Evolutionary conservation across 164 flowering plant genomes (phyloP).

Genomic region (Magnolia changhungtana): DNA sequence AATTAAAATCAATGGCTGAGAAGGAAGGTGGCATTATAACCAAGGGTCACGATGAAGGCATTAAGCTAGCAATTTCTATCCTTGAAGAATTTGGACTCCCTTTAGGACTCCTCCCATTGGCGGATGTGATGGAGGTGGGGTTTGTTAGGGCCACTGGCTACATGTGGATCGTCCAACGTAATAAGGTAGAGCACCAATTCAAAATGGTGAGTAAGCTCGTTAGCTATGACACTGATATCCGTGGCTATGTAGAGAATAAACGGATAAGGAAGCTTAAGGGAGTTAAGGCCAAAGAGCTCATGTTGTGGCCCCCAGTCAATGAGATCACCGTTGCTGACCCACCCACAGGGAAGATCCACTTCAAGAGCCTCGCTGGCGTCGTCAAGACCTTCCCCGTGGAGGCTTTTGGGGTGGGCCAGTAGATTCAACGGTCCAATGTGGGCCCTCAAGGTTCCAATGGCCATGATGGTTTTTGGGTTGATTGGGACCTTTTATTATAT

Average conservation of each 20-base stretch:
- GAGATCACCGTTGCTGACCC: slow-evolving; percentile 31
- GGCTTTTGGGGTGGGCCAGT: slow-evolving; percentile 17
- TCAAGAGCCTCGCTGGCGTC: slow-evolving; percentile 34
- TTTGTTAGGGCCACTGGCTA: slow-evolving; percentile 28
- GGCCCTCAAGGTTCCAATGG: not conserved
- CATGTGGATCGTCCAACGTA: slow-evolving; percentile 35
- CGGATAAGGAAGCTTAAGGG: slow-evolving; percentile 35
- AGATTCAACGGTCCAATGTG: not conserved
- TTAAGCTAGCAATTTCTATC: slow-evolving; percentile 22
- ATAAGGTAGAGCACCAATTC: slow-evolving; percentile 35
- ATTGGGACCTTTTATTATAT: not conserved
- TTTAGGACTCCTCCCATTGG: slow-evolving; percentile 30
- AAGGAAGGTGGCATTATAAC: slow-evolving; percentile 30
- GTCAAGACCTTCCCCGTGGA: slow-evolving; percentile 28
- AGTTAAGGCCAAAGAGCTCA: slow-evolving; percentile 39
- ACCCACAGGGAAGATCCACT: slow-evolving; percentile 29
- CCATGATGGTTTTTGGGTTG: not conserved
- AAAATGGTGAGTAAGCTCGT: slow-evolving; percentile 30
- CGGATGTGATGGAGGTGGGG: slow-evolving; percentile 25
- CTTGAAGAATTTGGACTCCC: slow-evolving; percentile 32
- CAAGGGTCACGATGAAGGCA: slow-evolving; percentile 32
- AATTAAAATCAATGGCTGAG: slow-evolving; percentile 25
- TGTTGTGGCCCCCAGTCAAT: slow-evolving; percentile 31
- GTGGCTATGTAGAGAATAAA: slow-evolving; percentile 20
- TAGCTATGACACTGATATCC: slow-evolving; percentile 25